A percentile compares a stretch with the other conserved stretches of the same genome.
Conservation (phyloP, 768 basidiomycete genomes). For the Auricularia sp. region DNA sequence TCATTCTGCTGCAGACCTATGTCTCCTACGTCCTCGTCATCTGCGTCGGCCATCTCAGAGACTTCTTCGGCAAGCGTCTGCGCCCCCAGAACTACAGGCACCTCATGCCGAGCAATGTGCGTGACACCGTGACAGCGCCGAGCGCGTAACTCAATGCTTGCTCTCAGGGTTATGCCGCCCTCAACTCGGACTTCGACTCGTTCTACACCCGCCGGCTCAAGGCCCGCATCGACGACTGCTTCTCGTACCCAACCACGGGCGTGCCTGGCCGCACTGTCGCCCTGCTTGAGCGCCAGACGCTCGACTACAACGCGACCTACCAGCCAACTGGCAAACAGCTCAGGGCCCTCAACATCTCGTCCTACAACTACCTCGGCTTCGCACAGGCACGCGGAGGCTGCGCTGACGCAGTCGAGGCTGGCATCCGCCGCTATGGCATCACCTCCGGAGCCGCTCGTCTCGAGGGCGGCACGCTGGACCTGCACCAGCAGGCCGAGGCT, state of each 20-base stretch:
- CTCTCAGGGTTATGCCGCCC: slow-evolving; percentile 82
- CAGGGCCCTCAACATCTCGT: slow-evolving; percentile 90
- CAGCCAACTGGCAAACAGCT: slow-evolving; percentile 69
- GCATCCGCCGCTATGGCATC: slow-evolving; percentile 72
- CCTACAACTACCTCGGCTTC: slow-evolving; percentile 99
- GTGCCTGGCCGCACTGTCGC: slow-evolving; percentile 91
- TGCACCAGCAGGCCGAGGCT: slow-evolving; percentile 72
- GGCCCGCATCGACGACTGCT: slow-evolving; percentile 89
- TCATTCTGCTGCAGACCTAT: slow-evolving; percentile 86
- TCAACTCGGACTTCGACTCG: slow-evolving; percentile 97
- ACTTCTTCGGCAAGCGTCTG: slow-evolving; percentile 88
- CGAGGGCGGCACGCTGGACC: slow-evolving; percentile 77
- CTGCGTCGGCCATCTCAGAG: slow-evolving; percentile 82
- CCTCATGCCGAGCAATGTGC: slow-evolving; percentile 72
- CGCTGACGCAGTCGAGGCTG: slow-evolving; percentile 86
- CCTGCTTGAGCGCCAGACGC: slow-evolving; percentile 72
- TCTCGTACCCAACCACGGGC: slow-evolving; percentile 84
- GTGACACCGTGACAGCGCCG: slow-evolving; percentile 20
- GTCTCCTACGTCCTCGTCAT: slow-evolving; percentile 91
- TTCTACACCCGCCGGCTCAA: slow-evolving; percentile 98
- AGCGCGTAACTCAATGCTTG: slow-evolving; percentile 4
- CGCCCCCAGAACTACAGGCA: slow-evolving; percentile 61
- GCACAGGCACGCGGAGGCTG: slow-evolving; percentile 88
- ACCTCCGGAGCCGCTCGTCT: slow-evolving; percentile 67
- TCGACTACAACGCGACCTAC: slow-evolving; percentile 73